Evolutionary conservation across 208 protist genomes (phyloP), one percentile per base, ranked within the genome.

Genomic region (Leishmania tropica): DNA sequence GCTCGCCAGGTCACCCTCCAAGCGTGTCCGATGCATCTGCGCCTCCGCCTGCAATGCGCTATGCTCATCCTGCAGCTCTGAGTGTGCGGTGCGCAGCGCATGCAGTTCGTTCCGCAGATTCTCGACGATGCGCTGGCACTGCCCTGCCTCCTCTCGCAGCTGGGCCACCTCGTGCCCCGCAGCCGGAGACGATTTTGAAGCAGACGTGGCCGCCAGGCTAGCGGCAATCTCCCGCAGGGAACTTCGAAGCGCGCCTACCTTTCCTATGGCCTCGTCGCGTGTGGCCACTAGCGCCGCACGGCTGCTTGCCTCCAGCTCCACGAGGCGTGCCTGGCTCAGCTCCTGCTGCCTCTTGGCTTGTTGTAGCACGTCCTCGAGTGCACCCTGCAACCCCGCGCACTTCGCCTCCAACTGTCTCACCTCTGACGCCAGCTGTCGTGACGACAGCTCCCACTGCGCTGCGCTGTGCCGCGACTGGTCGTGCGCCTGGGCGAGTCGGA

Each of bases 401-500:
- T 78, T 83, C 68, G 60, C 76, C 60, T n/a, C 35, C 68, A 83
- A 51, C 51, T 67, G 19, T 7, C 64, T 54, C 79, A 82, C 81
- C 72, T 84, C 84, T 68, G 84, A 68, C 77, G 88, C 81, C 51
- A 82, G 62, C 48, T 82, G 60, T 45, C 37, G 19, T n/a, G 89
- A 83, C 56, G 79, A 78, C 60, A 87, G 75, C 53, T 84, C 80
- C 90, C 86, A 91, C 75, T 90, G 85, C 5, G 77, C 81, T n/a
- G 85, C 78, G 48, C 85, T 81, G 21, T 73, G 68, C 54, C 80
- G 83, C 54, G 87, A 71, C 54, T 79, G 76, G 68, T 91, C 89
- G 78, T 83, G 81, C 65, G 88, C 92, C 40, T 88, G 83, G 5
- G 75, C 56, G 24, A 89, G 53, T 40, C 54, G 75, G 28, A 89